Evolutionary conservation across 306 rosid species (phyloP), one percentile per base, ranked within the genome.

Genomic region (Mucuna pruriens): DNA sequence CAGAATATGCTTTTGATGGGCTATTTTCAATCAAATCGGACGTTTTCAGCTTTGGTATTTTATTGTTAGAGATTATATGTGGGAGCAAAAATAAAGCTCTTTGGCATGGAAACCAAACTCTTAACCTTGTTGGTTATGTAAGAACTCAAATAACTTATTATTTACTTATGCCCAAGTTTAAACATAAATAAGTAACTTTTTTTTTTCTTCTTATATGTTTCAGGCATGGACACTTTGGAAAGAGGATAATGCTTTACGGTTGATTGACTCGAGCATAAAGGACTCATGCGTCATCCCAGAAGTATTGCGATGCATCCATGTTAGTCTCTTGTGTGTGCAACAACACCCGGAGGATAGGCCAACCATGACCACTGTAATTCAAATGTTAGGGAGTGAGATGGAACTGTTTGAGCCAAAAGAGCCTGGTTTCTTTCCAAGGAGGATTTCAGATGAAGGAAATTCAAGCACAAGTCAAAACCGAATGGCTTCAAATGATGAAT

Each of bases 341-440:
- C 80, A 82, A 5, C n/a, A 54, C 2, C 83, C 86, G 0, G 78
- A 89, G 22, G 82, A 78, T 3, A 54, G 83, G n/a, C 83, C 83
- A 16, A 68, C 44, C 9, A 79, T 79, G 83, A 0, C 82, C 4
- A 26, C 76, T 0, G 80, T 87, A 4, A 76, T 85, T 48, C 25
- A 23, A 54, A 89, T 85, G 87, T 40, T 87, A n/a, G 81, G 64
- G 16, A 48, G 89, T 44, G 83, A 77, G 36, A 64, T 17, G 33
- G 76, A 79, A 10, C 38, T 85, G 66, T 75, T 61, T 2, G 80
- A 78, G 25, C 92, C 92, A 1, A 78, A 84, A 44, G 82, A 85
- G 17, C 92, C 88, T 25, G 85, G 84, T 25, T 89, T 74, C 46
- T 63, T 52, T 55, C 5, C 74, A 1, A 51, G 4, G 4, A 52